phyloP scores from a whole-genome alignment of 768 basidiomycete species.

The Kondoa subrosea region DNA sequence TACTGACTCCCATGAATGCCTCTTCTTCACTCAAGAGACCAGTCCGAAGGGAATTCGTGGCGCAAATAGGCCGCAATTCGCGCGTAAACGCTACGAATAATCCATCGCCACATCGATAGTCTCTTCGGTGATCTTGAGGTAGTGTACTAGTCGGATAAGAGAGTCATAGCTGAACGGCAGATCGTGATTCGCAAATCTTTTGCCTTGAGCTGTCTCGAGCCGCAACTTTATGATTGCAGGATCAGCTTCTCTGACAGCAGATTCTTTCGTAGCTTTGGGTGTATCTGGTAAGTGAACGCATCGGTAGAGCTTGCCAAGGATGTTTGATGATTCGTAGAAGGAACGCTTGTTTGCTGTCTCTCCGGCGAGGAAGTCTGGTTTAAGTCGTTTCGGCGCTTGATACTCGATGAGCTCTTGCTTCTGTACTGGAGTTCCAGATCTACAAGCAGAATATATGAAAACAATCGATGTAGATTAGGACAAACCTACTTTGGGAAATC shows the following conservation, averaged over 20 bases:
- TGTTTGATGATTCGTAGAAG: background rate
- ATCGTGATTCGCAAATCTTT: background rate
- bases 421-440: background rate
- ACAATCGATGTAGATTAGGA: background rate
- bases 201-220: background rate
- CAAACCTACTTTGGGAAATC: background rate
- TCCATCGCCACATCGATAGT: background rate
- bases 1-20: background rate
- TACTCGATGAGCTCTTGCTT: background rate
- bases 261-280: background rate
- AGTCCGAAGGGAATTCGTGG: background rate
- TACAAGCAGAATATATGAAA: background rate
- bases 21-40: background rate
- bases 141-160: background rate
- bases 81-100: background rate
- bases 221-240: background rate
- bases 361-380: background rate
- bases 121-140: background rate
- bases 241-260: background rate
- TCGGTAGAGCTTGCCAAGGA: conserved; percentile 1
- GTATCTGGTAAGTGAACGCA: background rate
- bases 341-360: background rate
- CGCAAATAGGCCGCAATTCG: background rate
- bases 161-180: background rate
- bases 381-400: background rate